Conservation (phyloP, 768 basidiomycete species). For the Boletus reticulatus region DNA sequence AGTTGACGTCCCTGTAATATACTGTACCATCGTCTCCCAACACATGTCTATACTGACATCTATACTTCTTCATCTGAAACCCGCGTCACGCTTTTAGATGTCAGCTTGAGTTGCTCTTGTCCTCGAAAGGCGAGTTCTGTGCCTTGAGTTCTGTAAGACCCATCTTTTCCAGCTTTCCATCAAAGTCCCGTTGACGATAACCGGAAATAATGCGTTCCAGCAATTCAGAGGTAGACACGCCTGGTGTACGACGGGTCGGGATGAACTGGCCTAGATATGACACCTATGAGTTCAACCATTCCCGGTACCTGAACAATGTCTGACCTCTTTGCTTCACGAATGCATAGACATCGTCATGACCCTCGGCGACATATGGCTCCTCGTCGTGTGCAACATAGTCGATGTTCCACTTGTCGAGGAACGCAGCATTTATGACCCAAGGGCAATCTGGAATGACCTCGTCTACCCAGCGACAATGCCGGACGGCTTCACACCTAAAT, state of each 20-base stretch:
- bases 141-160: slow-evolving; percentile 71
- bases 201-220: slow-evolving; percentile 89
- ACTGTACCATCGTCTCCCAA: slow-evolving; percentile 1
- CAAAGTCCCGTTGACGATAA: slow-evolving; percentile 83
- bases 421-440: slow-evolving; percentile 83
- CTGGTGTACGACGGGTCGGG: slow-evolving; percentile 92
- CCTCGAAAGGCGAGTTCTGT: slow-evolving; percentile 39
- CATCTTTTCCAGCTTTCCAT: slow-evolving; percentile 88
- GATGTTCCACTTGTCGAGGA: slow-evolving; percentile 81
- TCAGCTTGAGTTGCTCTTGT: slow-evolving; percentile 3
- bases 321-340: slow-evolving; percentile 78
- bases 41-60: neutral
- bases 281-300: neutral
- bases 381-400: slow-evolving; percentile 99
- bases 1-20: slow-evolving; percentile 5
- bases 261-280: slow-evolving; percentile 77
- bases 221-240: slow-evolving; percentile 90
- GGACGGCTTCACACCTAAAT: slow-evolving; percentile 78
- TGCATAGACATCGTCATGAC: slow-evolving; percentile 81
- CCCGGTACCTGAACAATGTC: slow-evolving; percentile 12
- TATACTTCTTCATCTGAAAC: neutral
- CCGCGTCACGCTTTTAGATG: too few relatives aligned
- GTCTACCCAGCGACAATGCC: slow-evolving; percentile 98
- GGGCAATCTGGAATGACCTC: slow-evolving; percentile 90
- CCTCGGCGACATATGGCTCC: slow-evolving; percentile 77